Evolutionary conservation across 2,329 filamentous ascomycete species (phyloP).

Genomic region (Sporothrix brunneoviolacea): DNA sequence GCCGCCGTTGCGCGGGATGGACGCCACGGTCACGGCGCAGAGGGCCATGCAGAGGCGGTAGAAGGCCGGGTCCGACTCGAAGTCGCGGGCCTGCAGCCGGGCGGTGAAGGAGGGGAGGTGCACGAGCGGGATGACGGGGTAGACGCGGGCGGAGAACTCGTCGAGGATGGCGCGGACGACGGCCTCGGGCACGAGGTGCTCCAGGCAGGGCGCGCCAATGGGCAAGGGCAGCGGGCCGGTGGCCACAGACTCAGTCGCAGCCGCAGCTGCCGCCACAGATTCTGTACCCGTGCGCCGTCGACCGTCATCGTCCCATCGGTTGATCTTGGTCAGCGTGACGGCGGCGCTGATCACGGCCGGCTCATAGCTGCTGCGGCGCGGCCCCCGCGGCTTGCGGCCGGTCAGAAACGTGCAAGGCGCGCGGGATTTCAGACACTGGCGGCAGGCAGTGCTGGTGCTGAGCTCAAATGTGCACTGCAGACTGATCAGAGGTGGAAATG

Average conservation of each 20-base stretch:
- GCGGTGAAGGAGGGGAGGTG: conserved; percentile 17
- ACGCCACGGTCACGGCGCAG: conserved; percentile 21
- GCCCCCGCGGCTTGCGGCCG: conserved; percentile 19
- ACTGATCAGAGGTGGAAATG: neutral
- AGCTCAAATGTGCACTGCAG: conserved; percentile 17
- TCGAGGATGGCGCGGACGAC: conserved; percentile 18
- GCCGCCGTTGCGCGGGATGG: conserved; percentile 18
- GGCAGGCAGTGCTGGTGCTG: conserved; percentile 11
- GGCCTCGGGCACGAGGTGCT: conserved; percentile 18
- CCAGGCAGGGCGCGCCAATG: conserved; percentile 11
- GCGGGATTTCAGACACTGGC: conserved; percentile 15
- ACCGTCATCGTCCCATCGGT: neutral
- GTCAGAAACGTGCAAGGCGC: conserved; percentile 21
- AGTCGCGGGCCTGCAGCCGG: conserved; percentile 12
- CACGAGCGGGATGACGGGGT: conserved; percentile 20
- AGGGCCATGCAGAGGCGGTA: conserved; percentile 20
- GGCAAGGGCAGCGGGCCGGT: conserved; percentile 7
- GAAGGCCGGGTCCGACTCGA: conserved; percentile 18
- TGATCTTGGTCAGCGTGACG: conserved; percentile 4
- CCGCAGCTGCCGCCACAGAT: neutral
- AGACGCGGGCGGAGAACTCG: conserved; percentile 19
- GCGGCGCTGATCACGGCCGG: neutral
- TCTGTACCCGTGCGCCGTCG: too few relatives aligned
- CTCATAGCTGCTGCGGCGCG: conserved; percentile 18
- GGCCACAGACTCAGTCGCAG: neutral